Evolutionary conservation across 2,329 filamentous ascomycete species (phyloP).

Genomic region (Pseudofabraea citricarpa): DNA sequence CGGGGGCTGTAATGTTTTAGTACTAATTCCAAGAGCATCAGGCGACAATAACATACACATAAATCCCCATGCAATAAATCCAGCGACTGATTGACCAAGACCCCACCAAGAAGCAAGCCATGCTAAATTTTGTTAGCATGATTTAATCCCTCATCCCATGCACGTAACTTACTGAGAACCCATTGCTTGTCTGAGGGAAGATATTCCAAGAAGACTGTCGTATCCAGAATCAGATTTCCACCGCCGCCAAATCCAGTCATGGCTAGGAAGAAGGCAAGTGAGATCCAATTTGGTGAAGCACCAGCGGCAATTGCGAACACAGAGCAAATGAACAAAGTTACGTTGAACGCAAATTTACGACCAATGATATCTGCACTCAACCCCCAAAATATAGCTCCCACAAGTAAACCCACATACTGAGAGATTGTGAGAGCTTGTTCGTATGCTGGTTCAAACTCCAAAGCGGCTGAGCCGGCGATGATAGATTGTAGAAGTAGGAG

Average conservation of each 20-base stretch:
- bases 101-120: slow-evolving; percentile 56
- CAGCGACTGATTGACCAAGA: slow-evolving; percentile 23
- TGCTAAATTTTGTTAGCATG: slow-evolving; percentile 21
- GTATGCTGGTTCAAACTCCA: slow-evolving; percentile 54
- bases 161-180: slow-evolving; percentile 41
- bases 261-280: slow-evolving; percentile 58
- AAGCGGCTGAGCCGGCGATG: slow-evolving; percentile 51
- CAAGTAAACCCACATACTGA: slow-evolving; percentile 50
- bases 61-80: slow-evolving; percentile 24
- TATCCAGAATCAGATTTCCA: slow-evolving; percentile 50
- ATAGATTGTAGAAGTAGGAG: slow-evolving; percentile 58
- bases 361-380: slow-evolving; percentile 64
- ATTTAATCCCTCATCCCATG: too few relatives aligned
- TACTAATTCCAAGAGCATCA: background rate
- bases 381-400: slow-evolving; percentile 64
- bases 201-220: slow-evolving; percentile 52
- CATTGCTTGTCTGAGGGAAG: slow-evolving; percentile 55
- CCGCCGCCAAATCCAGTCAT: slow-evolving; percentile 61
- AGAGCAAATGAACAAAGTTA: slow-evolving; percentile 58
- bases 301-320: slow-evolving; percentile 61
- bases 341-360: slow-evolving; percentile 63
- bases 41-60: slow-evolving; percentile 11
- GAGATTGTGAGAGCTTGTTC: slow-evolving; percentile 55
- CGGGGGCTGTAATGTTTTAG: slow-evolving; percentile 25
- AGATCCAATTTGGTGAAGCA: slow-evolving; percentile 60